Percentiles rank a stretch among this genome's conserved stretches.
phyloP scores from a whole-genome alignment of 202 grass and related monocot genomes.

The Brachypodium distachyon region DNA sequence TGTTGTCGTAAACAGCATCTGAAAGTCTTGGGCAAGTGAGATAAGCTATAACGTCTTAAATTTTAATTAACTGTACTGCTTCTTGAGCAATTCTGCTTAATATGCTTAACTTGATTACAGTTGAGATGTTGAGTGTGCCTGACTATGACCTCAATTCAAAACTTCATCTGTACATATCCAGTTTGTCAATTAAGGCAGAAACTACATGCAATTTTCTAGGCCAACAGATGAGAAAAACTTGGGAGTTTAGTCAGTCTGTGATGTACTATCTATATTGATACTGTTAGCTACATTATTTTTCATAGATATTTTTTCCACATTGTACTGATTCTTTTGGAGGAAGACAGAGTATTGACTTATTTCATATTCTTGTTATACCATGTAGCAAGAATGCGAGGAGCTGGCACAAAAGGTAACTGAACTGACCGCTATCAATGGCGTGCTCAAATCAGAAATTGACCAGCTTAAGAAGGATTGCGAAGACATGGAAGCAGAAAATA shows the following conservation, averaged over 20 bases:
- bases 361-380: constrained; percentile 1
- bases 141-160: background rate
- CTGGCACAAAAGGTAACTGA: constrained; percentile 64
- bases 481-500: constrained; percentile 64
- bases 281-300: too few species aligned
- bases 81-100: background rate
- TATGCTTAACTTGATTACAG: background rate
- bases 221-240: background rate
- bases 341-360: constrained; percentile 1
- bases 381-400: constrained; percentile 87
- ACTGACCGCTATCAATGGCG: constrained; percentile 34
- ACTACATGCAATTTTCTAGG: background rate
- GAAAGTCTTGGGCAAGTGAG: background rate
- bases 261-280: too few species aligned
- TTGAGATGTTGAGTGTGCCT: background rate
- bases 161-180: background rate
- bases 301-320: too few species aligned
- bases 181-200: background rate
- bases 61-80: background rate
- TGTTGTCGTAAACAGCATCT: background rate
- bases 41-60: background rate
- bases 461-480: constrained; percentile 57
- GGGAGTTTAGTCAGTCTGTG: background rate
- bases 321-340: background rate
- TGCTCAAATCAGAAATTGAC: constrained; percentile 48